These are phyloP conservation scores for Leccinum olivaceoglutinosum DNA, from an alignment of 1,284 basidiomycete genomes.

Conservation along the genomic window DNA sequence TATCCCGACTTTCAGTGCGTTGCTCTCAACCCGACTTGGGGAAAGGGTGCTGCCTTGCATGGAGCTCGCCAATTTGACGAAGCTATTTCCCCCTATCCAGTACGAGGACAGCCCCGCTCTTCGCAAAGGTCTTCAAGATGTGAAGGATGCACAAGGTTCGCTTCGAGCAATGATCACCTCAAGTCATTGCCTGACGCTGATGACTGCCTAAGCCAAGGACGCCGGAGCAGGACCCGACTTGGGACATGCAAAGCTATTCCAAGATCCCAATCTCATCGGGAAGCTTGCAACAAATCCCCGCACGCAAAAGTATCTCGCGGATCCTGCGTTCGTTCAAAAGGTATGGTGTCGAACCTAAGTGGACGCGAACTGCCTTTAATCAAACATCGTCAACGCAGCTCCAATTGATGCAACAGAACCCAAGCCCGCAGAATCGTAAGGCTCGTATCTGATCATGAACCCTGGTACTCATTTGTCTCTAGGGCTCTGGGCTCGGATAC, in stretches of 20 bases:
- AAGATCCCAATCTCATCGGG: conserved; percentile 76
- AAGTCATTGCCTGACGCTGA: conserved; percentile 4
- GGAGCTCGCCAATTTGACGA: conserved; percentile 78
- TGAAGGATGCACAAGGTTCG: conserved; percentile 72
- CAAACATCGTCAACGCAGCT: conserved; percentile 36
- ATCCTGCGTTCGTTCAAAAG: conserved; percentile 76
- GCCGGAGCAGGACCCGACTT: conserved; percentile 38
- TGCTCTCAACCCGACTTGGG: conserved; percentile 77
- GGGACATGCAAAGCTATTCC: conserved; percentile 78
- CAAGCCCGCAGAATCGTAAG: conserved; percentile 52
- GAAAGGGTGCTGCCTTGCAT: conserved; percentile 94
- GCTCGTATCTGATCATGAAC: background rate
- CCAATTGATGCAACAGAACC: conserved; percentile 59
- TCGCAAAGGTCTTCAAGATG: conserved; percentile 85
- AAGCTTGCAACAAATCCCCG: conserved; percentile 87
- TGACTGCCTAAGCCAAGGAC: conserved; percentile 33
- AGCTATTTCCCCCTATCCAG: conserved; percentile 80
- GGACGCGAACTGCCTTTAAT: background rate
- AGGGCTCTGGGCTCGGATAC: conserved; percentile 68
- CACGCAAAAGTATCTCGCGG: conserved; percentile 78
- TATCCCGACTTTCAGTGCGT: conserved; percentile 49
- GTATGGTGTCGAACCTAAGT: conserved; percentile 26
- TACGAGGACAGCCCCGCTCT: conserved; percentile 79
- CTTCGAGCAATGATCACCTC: background rate
- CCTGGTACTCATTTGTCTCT: conserved; percentile 11